Percentiles rank a stretch among this genome's conserved stretches.
These are phyloP conservation scores for Erodium trifolium DNA, from an alignment of 441 rosid species.

Conservation along the genomic window DNA sequence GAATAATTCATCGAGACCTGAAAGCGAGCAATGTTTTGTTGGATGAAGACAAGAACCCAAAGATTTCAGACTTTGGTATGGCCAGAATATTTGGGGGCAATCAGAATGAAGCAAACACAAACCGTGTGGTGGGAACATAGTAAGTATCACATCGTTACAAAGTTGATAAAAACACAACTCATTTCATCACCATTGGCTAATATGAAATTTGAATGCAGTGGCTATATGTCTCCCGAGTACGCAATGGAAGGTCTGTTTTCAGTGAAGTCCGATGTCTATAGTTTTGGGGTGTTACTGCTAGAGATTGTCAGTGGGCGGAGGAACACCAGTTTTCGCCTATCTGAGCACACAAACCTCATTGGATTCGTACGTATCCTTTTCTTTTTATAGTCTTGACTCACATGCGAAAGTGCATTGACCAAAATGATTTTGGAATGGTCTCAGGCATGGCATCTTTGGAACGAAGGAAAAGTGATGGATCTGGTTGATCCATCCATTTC, in stretches of 20 bases:
- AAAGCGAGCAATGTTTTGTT: conserved; percentile 38
- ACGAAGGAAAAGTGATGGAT: conserved; percentile 25
- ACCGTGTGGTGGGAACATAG: no score
- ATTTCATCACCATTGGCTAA: no score
- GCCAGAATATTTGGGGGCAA: conserved; percentile 48
- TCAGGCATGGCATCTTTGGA: conserved; percentile 42
- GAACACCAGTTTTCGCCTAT: conserved; percentile 56
- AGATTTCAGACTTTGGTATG: conserved; percentile 89
- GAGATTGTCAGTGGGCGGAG: conserved; percentile 72
- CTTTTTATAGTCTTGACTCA: no score
- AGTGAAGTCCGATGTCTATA: conserved; percentile 75
- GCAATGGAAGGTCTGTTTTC: conserved; percentile 89
- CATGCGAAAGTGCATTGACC: neutral
- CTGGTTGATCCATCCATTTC: conserved; percentile 29
- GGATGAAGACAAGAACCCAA: conserved; percentile 74
- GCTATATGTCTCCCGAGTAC: no score
- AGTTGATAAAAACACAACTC: no score
- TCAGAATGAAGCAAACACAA: no score
- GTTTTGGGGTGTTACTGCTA: conserved; percentile 74
- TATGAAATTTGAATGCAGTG: no score
- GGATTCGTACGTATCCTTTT: conserved; percentile 41
- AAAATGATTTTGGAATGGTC: neutral
- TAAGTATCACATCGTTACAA: no score
- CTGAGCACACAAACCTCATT: conserved; percentile 48
- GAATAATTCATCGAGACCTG: conserved; percentile 59